Base-by-base conservation (phyloP, 106 monocot species). In the Allium cepa region DNA sequence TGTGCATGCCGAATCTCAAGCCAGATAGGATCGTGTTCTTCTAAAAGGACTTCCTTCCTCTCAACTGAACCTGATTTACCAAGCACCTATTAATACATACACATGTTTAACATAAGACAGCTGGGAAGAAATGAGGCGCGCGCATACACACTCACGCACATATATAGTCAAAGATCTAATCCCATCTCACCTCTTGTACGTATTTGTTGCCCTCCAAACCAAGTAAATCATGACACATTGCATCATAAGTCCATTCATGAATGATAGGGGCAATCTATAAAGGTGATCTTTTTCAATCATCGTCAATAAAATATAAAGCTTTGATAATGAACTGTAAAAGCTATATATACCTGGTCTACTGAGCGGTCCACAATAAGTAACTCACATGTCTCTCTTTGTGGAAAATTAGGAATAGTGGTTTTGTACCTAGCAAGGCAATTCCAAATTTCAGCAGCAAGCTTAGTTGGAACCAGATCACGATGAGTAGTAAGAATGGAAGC, bases 161-260 rank as follows among this genome's bases (percentile, higher is more conserved):
- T 59, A 66, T 11, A 47, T 36, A 3, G 15, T 36, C 48, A 28
- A 55, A 3, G 36, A 36, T 36, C 47, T 27, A 9, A 46, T 47
- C 8, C 67, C 22, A 22, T 6, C 65, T 57, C 72, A 95, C 95
- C 95, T 91, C 91, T 46, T 88, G 79, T 27, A 88, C 73, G 66
- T 93, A 99, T 67, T 99, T 99, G 75, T 93, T 99, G 57, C 99
- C 99, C 48, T 93, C 99, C 87, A 99, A 87, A 69, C 83, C 77
- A 49, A 99, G 69, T 52, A 99, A 77, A 81, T 99, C 99, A 79
- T 85, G 99, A 57, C 99, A 99, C 99, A 99, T 99, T 53, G 99
- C 99, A 78, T 99, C 99, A 81, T 99, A 99, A 0, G 99, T 99
- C 99, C 99, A 99, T 64, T 99, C 99, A 75, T 99, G 99, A 17